Evolutionary conservation across 345 rosid genomes (phyloP).

Genomic region (Populus deltoides): DNA sequence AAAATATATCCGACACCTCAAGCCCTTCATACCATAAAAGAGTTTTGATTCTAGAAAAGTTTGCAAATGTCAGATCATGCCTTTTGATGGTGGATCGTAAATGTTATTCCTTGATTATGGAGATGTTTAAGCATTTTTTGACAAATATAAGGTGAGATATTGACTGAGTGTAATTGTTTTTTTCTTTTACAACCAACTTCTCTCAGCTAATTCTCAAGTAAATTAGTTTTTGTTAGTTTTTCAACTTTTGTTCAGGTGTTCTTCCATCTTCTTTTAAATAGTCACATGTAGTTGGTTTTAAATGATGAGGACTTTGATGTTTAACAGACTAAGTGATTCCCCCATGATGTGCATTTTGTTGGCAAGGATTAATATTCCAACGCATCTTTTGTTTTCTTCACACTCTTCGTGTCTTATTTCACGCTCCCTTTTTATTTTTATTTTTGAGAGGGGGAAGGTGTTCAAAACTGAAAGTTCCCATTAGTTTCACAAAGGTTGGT

Average conservation of each 20-base stretch:
- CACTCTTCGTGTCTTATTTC: background rate
- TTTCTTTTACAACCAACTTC: background rate
- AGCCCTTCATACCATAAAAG: background rate
- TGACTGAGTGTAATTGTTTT: background rate
- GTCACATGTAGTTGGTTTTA: background rate
- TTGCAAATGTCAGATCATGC: slow-evolving; percentile 11
- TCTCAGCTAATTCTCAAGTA: no score
- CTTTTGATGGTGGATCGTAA: slow-evolving; percentile 20
- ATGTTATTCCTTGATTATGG: slow-evolving; percentile 11
- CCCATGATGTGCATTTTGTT: background rate
- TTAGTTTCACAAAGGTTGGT: background rate
- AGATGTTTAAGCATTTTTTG: slow-evolving; percentile 19
- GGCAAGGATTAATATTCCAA: background rate
- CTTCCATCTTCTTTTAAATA: no score
- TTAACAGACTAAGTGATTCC: background rate
- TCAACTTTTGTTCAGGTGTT: background rate
- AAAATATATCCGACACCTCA: slow-evolving; percentile 23
- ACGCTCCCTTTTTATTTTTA: background rate
- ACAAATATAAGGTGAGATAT: slow-evolving; percentile 9
- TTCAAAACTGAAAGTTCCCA: background rate
- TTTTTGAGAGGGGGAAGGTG: no score
- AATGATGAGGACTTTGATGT: background rate
- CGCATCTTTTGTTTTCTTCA: background rate
- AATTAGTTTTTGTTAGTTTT: background rate
- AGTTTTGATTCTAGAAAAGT: slow-evolving; percentile 13